Base-by-base conservation (phyloP, 192 early-diverging fungal species). In the Entrophospora sp. region DNA sequence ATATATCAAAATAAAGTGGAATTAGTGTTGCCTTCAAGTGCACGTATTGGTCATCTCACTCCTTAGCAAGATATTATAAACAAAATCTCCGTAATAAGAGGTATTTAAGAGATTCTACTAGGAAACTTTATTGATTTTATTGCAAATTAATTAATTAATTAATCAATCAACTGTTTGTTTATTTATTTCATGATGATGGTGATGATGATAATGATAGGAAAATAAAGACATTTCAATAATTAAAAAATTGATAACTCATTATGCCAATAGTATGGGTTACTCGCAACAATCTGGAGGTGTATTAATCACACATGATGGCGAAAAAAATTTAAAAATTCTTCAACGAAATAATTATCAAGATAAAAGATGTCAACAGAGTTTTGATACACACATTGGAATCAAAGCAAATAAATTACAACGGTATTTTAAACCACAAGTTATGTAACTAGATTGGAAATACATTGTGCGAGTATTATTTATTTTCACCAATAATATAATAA, bases 401-500 rank as follows among this genome's bases (percentile, higher is more conserved):
- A 86, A 87, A 58, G 79, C 82, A 66, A 97, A 97, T 79, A 88
- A 85, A 59, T 75, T 96, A 66, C 91, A 95, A 77, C 87, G 82
- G 67, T 82, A 93, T 73, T 95, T 88, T 81, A 77, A 92, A 67
- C 75, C 76, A 34, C 91, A 94, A 75, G 90, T 93, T 68, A 79
- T 89, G 61, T 84, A 80, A 52, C n/a, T n/a, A n/a, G n/a, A n/a
- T n/a, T n/a, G n/a, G n/a, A n/a, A n/a, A n/a, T n/a, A n/a, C n/a
- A n/a, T n/a, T n/a, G n/a, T n/a, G n/a, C n/a, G n/a, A n/a, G n/a
- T n/a, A n/a, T n/a, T n/a, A n/a, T n/a, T n/a, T n/a, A n/a, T n/a
- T n/a, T n/a, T n/a, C n/a, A n/a, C n/a, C n/a, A n/a, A n/a, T n/a
- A n/a, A n/a, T n/a, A n/a, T n/a, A n/a, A n/a, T n/a, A n/a, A n/a